Conservation (phyloP, 495 filamentous ascomycete species). For the Penicillium arizonense region DNA sequence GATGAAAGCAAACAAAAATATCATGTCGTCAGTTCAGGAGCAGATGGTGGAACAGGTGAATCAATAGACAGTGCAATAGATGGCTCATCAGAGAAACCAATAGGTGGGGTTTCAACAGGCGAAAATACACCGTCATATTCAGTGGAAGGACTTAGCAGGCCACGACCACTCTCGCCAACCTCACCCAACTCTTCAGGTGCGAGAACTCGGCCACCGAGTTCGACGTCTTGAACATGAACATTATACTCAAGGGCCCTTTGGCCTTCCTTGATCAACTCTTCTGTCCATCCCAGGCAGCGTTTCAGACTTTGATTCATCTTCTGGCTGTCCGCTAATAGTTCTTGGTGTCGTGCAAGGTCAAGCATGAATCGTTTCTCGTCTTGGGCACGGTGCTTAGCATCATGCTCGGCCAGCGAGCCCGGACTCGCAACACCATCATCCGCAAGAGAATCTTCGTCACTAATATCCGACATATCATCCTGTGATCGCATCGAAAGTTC, state of each 20-base stretch:
- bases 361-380: slow-evolving; percentile 78
- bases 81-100: slow-evolving; percentile 10
- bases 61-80: slow-evolving; percentile 5
- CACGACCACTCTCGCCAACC: slow-evolving; percentile 39
- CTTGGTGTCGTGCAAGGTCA: slow-evolving; percentile 85
- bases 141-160: slow-evolving; percentile 32
- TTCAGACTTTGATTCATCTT: slow-evolving; percentile 93
- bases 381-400: slow-evolving; percentile 38
- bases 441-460: slow-evolving; percentile 44
- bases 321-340: slow-evolving; percentile 82
- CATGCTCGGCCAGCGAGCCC: slow-evolving; percentile 38
- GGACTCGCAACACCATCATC: slow-evolving; percentile 36
- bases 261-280: slow-evolving; percentile 84
- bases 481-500: slow-evolving; percentile 33
- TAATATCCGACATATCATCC: slow-evolving; percentile 44
- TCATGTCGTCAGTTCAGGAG: slow-evolving; percentile 3
- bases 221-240: slow-evolving; percentile 73
- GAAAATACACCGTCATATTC: slow-evolving; percentile 11
- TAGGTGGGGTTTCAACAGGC: slow-evolving; percentile 5
- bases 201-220: slow-evolving; percentile 79
- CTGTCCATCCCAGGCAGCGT: slow-evolving; percentile 80
- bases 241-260: slow-evolving; percentile 81
- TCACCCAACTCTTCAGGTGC: slow-evolving; percentile 61
- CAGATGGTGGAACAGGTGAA: background rate
- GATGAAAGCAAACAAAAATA: slow-evolving; percentile 19